Base-by-base conservation (phyloP, 371 early-diverging fungal genomes). In the Rhizomucor pusillus region DNA sequence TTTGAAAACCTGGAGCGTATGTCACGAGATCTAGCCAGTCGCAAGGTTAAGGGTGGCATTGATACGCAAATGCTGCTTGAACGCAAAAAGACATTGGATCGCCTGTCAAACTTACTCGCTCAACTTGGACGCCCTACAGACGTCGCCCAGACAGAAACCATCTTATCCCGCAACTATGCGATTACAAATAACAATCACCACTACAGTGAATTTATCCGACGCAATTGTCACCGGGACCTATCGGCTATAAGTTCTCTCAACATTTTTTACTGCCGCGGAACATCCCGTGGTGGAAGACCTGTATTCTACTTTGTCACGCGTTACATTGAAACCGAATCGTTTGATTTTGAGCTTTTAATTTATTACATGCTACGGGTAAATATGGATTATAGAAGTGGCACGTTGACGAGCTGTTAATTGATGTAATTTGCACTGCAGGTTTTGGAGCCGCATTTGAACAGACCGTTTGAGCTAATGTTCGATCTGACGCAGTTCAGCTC, bases 291-390 rank as follows among this genome's bases (percentile, higher is more conserved):
- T 39, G 76, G 82, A 12, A 70, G 87, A 36, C 91, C 91, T 0
- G 90, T 95, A 1, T 80, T 94, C 52, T 95, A 94, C 69, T 80
- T 88, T 60, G 84, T 94, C 36, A 71, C 84, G 34, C 82, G 93
- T 29, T 69, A 86, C 16, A 52, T 94, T 33, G 80, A 80, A 47
- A 63, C 83, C 37, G 89, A 91, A 18, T 79, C 77, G 22, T 68
- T 85, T 35, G 93, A 95, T 70, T 89, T 91, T 69, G 93, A 94
- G 33, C 59, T 91, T 3, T 63, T 93, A 20, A 80, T 89, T 63
- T 81, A 86, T 54, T 85, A 89, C 51, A 68, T 89, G 62, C 73
- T 91, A 41, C 82, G 86, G 40, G 87, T 83, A 76, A 72, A 69
- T 43, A 22, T 34, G 25, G 46, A 52, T 18, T 6, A 13, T 40